Evolutionary conservation across 176 grass and related monocot genomes (phyloP).

Genomic region (Thinopyrum elongatum): DNA sequence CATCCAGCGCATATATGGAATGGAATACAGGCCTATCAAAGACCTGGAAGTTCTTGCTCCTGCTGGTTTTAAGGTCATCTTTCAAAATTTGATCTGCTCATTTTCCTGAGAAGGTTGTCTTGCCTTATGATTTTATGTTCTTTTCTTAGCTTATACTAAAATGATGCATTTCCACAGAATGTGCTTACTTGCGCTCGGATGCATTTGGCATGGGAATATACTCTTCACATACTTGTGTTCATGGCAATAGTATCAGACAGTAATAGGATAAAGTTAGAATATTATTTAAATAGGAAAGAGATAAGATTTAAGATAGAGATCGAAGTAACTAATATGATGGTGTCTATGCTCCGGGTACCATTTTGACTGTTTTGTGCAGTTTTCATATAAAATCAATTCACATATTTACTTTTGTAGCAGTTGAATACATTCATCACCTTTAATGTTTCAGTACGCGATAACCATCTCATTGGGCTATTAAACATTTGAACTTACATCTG

Average conservation of each 20-base stretch:
- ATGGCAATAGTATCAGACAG: background rate
- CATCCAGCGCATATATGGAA: slow-evolving; percentile 64
- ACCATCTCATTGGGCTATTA: background rate
- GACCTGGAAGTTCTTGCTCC: slow-evolving; percentile 79
- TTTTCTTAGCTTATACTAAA: background rate
- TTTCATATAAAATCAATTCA: background rate
- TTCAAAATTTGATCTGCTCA: slow-evolving; percentile 13
- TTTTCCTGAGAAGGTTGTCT: slow-evolving; percentile 3
- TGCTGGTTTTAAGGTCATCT: slow-evolving; percentile 83
- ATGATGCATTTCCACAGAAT: background rate
- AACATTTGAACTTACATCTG: background rate
- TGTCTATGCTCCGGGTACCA: background rate
- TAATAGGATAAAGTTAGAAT: background rate
- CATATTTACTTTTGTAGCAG: background rate
- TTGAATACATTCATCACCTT: background rate
- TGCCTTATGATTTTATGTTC: slow-evolving; percentile 2
- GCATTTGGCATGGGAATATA: background rate
- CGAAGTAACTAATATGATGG: background rate
- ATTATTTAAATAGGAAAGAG: background rate
- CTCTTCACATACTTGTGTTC: background rate
- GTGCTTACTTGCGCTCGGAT: background rate
- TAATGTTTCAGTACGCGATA: background rate
- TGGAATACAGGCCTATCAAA: slow-evolving; percentile 90
- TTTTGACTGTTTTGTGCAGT: background rate
- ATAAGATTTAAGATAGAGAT: background rate